Evolutionary conservation across 1,284 basidiomycete species (phyloP).

Genomic region (Ceratobasidium sp.): DNA sequence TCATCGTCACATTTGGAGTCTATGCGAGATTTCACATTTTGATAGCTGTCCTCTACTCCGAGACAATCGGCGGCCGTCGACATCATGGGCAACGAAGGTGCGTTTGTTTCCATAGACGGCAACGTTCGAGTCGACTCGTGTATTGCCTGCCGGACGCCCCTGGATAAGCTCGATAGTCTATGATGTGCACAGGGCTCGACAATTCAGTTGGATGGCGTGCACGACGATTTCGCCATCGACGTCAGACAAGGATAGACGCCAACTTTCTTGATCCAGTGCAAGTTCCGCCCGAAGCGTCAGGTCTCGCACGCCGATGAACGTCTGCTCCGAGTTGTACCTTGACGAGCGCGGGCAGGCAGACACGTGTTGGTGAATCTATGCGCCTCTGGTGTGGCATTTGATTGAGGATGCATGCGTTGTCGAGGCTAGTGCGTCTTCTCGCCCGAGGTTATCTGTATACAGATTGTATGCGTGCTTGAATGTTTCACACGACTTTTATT

Average conservation of each 20-base stretch:
- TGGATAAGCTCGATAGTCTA: too few relatives aligned
- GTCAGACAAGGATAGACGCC: neutral
- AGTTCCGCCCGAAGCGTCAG: neutral
- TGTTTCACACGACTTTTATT: neutral
- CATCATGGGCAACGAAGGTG: too few relatives aligned
- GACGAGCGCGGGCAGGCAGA: neutral
- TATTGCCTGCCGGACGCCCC: too few relatives aligned
- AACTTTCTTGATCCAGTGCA: neutral
- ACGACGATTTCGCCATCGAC: neutral
- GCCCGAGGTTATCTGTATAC: neutral
- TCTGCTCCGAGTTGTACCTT: neutral
- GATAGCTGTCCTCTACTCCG: too few relatives aligned
- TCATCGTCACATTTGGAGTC: too few relatives aligned
- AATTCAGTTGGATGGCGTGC: neutral
- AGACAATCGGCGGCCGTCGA: too few relatives aligned
- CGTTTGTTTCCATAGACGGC: too few relatives aligned
- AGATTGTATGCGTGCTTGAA: neutral
- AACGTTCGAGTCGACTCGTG: too few relatives aligned
- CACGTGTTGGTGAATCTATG: neutral
- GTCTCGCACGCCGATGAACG: neutral
- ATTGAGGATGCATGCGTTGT: neutral
- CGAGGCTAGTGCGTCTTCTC: neutral
- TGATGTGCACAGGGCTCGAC: too few relatives aligned
- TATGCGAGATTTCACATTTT: too few relatives aligned
- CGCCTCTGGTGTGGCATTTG: neutral